Conservation (phyloP, 805 yeast genomes). For the Saturnispora silvae region DNA sequence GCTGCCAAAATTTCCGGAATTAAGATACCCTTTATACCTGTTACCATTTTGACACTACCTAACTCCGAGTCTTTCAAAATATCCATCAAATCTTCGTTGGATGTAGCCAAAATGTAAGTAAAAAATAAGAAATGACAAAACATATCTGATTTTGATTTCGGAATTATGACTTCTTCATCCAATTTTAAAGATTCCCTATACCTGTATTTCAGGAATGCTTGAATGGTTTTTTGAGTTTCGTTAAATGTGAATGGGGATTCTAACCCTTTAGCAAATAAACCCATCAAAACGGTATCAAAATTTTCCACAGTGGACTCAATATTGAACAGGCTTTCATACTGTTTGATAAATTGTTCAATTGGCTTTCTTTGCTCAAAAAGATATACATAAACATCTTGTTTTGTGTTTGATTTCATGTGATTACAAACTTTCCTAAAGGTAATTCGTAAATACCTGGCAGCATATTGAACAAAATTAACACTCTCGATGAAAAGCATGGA, state of each 20-base stretch:
- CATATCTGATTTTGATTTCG: slow-evolving; percentile 12
- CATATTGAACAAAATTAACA: slow-evolving; percentile 22
- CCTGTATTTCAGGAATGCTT: slow-evolving; percentile 33
- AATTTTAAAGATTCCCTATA: slow-evolving; percentile 23
- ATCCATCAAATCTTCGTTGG: slow-evolving; percentile 27
- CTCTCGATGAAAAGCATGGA: slow-evolving; percentile 19
- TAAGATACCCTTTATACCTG: slow-evolving; percentile 24
- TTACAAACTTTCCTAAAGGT: slow-evolving; percentile 26
- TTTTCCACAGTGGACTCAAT: slow-evolving; percentile 33
- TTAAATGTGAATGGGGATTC: slow-evolving; percentile 46
- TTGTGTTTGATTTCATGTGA: slow-evolving; percentile 22
- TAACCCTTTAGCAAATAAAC: slow-evolving; percentile 44
- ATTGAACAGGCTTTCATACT: slow-evolving; percentile 33
- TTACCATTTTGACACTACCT: slow-evolving; percentile 22
- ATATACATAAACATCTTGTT: slow-evolving; percentile 20
- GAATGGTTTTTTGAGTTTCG: slow-evolving; percentile 36
- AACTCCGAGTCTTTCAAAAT: slow-evolving; percentile 27
- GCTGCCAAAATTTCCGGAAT: slow-evolving; percentile 27
- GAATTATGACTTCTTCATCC: slow-evolving; percentile 1
- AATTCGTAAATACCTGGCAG: slow-evolving; percentile 27
- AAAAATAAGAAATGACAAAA: slow-evolving; percentile 24
- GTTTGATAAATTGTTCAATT: slow-evolving; percentile 32
- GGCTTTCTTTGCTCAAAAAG: slow-evolving; percentile 24
- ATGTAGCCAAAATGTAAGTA: slow-evolving; percentile 26
- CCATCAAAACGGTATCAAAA: slow-evolving; percentile 41